phyloP scores from a whole-genome alignment of 2,329 filamentous ascomycete genomes.

The Calcarisporium arbuscula region DNA sequence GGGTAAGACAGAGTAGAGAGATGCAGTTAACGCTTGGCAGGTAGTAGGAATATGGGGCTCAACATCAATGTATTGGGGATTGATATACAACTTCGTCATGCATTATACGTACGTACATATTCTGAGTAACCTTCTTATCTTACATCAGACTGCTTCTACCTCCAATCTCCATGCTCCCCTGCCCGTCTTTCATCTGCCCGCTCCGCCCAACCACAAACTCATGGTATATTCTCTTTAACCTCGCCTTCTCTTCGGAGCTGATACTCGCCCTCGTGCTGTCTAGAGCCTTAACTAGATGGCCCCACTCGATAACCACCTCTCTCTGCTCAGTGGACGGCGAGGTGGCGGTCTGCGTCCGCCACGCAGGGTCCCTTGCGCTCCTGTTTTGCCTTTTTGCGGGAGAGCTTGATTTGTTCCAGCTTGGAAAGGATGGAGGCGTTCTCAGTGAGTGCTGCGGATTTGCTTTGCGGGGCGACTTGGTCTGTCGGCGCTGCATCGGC shows the following conservation, averaged over 20 bases:
- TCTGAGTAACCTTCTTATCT: constrained; percentile 4
- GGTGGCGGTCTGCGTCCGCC: constrained; percentile 13
- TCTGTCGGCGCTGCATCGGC: constrained; percentile 41
- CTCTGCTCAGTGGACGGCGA: constrained; percentile 33
- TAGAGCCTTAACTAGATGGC: constrained; percentile 73
- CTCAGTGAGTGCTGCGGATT: constrained; percentile 58
- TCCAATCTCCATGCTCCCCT: constrained; percentile 86
- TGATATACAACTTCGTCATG: background rate
- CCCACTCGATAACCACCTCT: constrained; percentile 79
- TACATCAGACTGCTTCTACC: constrained; percentile 92
- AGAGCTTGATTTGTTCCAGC: constrained; percentile 69
- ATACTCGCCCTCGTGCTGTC: constrained; percentile 76
- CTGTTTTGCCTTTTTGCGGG: constrained; percentile 45
- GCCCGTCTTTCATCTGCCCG: constrained; percentile 91
- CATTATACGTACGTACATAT: background rate
- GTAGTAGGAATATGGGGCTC: background rate
- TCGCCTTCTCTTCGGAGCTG: constrained; percentile 64
- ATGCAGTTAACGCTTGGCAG: background rate
- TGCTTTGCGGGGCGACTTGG: constrained; percentile 39
- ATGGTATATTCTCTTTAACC: constrained; percentile 75
- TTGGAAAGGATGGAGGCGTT: constrained; percentile 75
- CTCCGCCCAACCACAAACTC: constrained; percentile 92
- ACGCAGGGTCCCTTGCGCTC: constrained; percentile 19
- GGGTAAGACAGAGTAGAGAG: background rate
- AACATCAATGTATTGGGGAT: background rate